A percentile compares a stretch with the other conserved stretches of the same genome.
Evolutionary conservation across 805 yeast species (phyloP).

Genomic region (Kodamaea fukazawae): DNA sequence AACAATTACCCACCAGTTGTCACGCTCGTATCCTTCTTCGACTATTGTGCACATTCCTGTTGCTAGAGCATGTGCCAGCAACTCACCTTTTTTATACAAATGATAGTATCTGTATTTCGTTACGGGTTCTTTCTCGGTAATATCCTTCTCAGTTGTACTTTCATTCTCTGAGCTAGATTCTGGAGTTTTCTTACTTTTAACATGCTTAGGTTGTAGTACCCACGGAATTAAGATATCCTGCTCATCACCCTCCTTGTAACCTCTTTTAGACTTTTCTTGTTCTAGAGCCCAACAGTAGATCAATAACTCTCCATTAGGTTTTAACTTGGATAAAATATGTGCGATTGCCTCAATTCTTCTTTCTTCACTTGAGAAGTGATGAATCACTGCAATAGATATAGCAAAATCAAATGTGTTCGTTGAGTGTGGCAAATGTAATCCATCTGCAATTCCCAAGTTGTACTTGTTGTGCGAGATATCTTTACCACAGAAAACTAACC

Average conservation of each 20-base stretch:
- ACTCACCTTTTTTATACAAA: slow-evolving; percentile 79
- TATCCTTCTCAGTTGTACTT: slow-evolving; percentile 1
- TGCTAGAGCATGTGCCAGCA: slow-evolving; percentile 59
- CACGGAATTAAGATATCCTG: slow-evolving; percentile 96
- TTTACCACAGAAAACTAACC: slow-evolving; percentile 63
- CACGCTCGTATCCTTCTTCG: slow-evolving; percentile 82
- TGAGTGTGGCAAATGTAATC: slow-evolving; percentile 50
- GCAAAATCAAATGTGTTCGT: slow-evolving; percentile 68
- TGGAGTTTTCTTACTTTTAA: slow-evolving; percentile 23
- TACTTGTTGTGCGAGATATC: slow-evolving; percentile 35
- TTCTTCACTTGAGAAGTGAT: slow-evolving; percentile 85
- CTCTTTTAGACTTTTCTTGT: slow-evolving; percentile 82
- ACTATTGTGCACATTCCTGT: slow-evolving; percentile 71
- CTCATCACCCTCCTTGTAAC: slow-evolving; percentile 86
- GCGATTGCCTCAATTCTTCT: slow-evolving; percentile 74
- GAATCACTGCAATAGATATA: slow-evolving; percentile 91
- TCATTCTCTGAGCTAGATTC: slow-evolving; percentile 1
- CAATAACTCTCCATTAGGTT: slow-evolving; percentile 62
- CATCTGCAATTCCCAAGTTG: slow-evolving; percentile 80
- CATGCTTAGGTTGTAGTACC: slow-evolving; percentile 63
- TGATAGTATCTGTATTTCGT: slow-evolving; percentile 88
- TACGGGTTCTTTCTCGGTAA: slow-evolving; percentile 17
- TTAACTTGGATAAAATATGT: slow-evolving; percentile 62
- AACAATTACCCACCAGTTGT: slow-evolving; percentile 79
- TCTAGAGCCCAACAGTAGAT: slow-evolving; percentile 97